Base-by-base conservation (phyloP, 192 early-diverging fungal genomes). In the Fimicolochytrium jonesii region DNA sequence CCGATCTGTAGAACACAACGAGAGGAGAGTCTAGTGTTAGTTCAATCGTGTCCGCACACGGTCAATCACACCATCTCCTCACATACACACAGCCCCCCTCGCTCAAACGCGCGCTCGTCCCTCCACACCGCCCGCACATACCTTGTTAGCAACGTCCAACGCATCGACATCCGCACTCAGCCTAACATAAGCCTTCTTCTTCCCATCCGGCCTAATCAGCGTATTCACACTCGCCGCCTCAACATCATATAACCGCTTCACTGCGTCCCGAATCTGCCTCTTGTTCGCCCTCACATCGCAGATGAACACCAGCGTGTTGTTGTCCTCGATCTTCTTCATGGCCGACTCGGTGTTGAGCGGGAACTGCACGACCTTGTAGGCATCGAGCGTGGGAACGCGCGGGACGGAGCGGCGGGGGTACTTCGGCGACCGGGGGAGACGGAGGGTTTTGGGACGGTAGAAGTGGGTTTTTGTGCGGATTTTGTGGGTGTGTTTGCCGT, bases 251-350 rank as follows among this genome's bases (percentile, higher is more conserved):
- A 96, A 82, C 74, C 86, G 85, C 90, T 97, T 95, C 64, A 99
- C 86, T 56, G 96, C 92, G 67, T 92, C 88, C 82, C 91, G 92
- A 82, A 99, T 97, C 82, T 97, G 94, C 68, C 85, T 79, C 90
- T 99, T 99, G 92, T 99, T 99, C 77, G 92, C 78, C 60, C 88
- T 87, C 66, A 96, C 89, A 69, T 99, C 92, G 68, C 90, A 88
- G 65, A 99, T 78, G 85, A 99, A 99, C 64, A 95, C 93, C 29
- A 99, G 81, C 58, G 97, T 99, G 91, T 99, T 99, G 85, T 93
- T 80, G 67, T 96, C 92, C 87, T 99, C 97, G 65, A 99, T 95
- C 87, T 94, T 94, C 89, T 99, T 99, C 93, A 97, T 97, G 78
- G 97, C 94, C 34, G 90, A 87, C 84, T 99, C 97, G 61, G 94